These are phyloP conservation scores for Verticillium longisporum DNA, from an alignment of 2,329 filamentous ascomycete species.

Conservation along the genomic window DNA sequence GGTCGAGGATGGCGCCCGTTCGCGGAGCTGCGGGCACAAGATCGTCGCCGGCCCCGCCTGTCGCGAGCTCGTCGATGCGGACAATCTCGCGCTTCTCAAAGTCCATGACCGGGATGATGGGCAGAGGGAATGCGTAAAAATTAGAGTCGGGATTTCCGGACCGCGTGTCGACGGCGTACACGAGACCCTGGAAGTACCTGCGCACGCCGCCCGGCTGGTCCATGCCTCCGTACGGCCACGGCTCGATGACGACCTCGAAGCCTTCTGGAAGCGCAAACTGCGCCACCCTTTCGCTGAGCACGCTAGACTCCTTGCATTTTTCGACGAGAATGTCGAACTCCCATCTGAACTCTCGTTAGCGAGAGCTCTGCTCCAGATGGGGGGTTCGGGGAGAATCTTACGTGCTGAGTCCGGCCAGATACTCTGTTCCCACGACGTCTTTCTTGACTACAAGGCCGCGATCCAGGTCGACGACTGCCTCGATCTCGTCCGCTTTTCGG, in stretches of 20 bases:
- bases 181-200: constrained; percentile 23
- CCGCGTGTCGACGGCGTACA: constrained; percentile 21
- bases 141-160: constrained; percentile 41
- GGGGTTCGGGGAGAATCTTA: constrained; percentile 11
- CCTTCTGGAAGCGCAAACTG: constrained; percentile 1
- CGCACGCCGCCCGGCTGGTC: constrained; percentile 15
- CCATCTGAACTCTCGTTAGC: constrained; percentile 13
- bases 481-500: constrained; percentile 20
- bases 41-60: constrained; percentile 49
- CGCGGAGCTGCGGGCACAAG: background rate
- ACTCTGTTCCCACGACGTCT: constrained; percentile 18
- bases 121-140: constrained; percentile 58
- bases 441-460: constrained; percentile 15
- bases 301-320: constrained; percentile 19
- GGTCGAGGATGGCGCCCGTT: constrained; percentile 37
- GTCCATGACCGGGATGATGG: constrained; percentile 62
- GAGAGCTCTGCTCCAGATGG: too few relatives aligned
- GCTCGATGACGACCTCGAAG: constrained; percentile 35
- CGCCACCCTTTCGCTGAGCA: background rate
- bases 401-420: constrained; percentile 22
- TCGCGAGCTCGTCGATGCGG: constrained; percentile 63
- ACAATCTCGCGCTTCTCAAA: constrained; percentile 56
- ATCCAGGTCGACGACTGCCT: constrained; percentile 24
- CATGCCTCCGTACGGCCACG: constrained; percentile 41
- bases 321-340: constrained; percentile 28